phyloP scores from a whole-genome alignment of 495 filamentous ascomycete genomes.

The Talaromyces ruber region DNA sequence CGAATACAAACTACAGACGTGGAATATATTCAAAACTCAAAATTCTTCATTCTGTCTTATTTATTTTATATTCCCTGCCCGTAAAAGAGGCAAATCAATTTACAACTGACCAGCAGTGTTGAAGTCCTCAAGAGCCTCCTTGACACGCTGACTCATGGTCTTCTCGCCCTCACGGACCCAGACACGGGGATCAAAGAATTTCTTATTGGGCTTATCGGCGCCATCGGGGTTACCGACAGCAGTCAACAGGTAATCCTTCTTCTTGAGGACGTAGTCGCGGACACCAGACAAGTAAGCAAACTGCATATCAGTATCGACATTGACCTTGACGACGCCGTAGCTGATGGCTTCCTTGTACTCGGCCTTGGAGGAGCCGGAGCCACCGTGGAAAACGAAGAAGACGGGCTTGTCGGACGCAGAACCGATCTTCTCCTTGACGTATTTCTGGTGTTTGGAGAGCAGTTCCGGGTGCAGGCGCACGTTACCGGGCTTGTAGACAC shows the following conservation, averaged over 20 bases:
- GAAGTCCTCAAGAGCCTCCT: slow-evolving; percentile 82
- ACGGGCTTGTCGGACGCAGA: slow-evolving; percentile 76
- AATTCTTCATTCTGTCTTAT: neutral
- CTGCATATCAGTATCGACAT: slow-evolving; percentile 68
- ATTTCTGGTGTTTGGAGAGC: slow-evolving; percentile 86
- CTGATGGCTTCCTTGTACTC: slow-evolving; percentile 82
- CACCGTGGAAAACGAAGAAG: slow-evolving; percentile 99
- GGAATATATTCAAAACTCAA: neutral
- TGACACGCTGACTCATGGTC: slow-evolving; percentile 79
- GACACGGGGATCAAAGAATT: slow-evolving; percentile 78
- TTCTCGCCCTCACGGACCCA: slow-evolving; percentile 92
- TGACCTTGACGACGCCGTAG: slow-evolving; percentile 96
- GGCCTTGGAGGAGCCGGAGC: slow-evolving; percentile 78
- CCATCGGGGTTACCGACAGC: slow-evolving; percentile 95
- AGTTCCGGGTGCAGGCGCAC: slow-evolving; percentile 92
- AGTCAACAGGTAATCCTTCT: slow-evolving; percentile 85
- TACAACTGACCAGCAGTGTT: slow-evolving; percentile 81
- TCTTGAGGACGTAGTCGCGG: slow-evolving; percentile 85
- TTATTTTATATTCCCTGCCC: neutral
- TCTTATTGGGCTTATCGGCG: slow-evolving; percentile 97
- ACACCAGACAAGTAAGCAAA: slow-evolving; percentile 79
- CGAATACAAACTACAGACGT: no score
- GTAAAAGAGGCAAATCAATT: slow-evolving; percentile 13
- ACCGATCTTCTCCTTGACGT: slow-evolving; percentile 66
- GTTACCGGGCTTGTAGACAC: slow-evolving; percentile 98